Evolutionary conservation across 169 alveolate species (phyloP), one percentile per base, ranked within the genome.

Genomic region (Plasmodium cynomolgi): DNA sequence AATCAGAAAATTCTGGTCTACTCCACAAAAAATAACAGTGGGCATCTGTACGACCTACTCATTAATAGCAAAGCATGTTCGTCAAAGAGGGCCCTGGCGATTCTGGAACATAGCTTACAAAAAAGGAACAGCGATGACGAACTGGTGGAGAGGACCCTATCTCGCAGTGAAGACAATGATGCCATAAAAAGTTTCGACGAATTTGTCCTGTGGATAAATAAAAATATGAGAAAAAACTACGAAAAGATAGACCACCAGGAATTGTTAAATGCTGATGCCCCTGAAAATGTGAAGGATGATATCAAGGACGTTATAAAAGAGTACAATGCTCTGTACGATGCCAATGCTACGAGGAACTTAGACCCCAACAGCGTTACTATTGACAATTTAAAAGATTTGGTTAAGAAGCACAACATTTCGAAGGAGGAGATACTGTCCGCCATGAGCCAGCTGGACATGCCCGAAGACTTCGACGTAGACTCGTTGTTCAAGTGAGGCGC

Each of bases 11-110:
- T 90, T 34, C 20, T 90, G 73, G 39, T 50, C 9, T 90, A 90
- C 50, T 90, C 94, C 41, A 90, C 94, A 20, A 90, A 71, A 80
- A 56, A 90, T 39, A 58, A 62, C 58, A 90, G 88, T 50, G 94
- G 90, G 0, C 94, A 90, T 80, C 37, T 90, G 82, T 90, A 90
- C 37, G 90, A 90, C n/a, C 37, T 90, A 41, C 50, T 90, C 81
- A 80, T 90, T 80, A 90, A 90, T 90, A 90, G 94, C 72, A 90
- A 90, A 39, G 94, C 94, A 3, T 90, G 94, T 17, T 90, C 94
- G 13, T 29, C 94, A 13, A 90, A 90, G 74, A 90, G 94, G 73
- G 94, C 94, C 8, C 37, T 90, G 33, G 54, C 34, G 8, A 90
- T 90, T 47, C 54, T 90, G 23, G 90, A 90, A 23, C 33, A 31